Evolutionary conservation across 352 stramenopile species (phyloP), one percentile per base, ranked within the genome.

Genomic region (Proteromonas lacertae): DNA sequence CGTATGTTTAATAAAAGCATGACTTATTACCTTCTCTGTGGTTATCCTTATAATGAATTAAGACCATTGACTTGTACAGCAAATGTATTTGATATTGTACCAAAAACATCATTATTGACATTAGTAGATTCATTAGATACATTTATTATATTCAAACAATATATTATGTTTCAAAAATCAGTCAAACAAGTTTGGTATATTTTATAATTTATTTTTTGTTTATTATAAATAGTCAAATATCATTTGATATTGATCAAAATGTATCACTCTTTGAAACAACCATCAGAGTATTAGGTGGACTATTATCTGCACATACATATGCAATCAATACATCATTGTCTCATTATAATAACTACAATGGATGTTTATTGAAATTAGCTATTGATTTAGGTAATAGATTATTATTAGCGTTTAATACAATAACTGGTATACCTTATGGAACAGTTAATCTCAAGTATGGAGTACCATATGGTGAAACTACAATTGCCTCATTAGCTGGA

Each of bases 371-470:
- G 19, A 40, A 51, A 8, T 54, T 96, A 17, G 81, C 84, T 0
- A 46, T 70, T 21, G 84, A 99, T 49, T 55, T 99, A 24, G 86
- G 73, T 9, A 52, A 70, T 25, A 57, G 87, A 7, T 52, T 99
- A n/a, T 38, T 95, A 10, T 68, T 70, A 18, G 84, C 84, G 21
- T 99, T 96, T 50, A 55, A 91, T 25, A 95, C 81, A 0, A 54
- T 60, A 4, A 93, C 80, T n/a, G 56, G 51, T 1, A 74, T 96
- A 30, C 82, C 84, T 0, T 86, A 83, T 39, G 77, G 89, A 25
- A 82, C 74, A 4, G 62, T 97, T n/a, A 93, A 97, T 47, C 50
- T 97, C 17, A 47, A 69, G 2, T 33, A 51, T 38, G 69, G 69
- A 13, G 66, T 96, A 18, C 81, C 80, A 0, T 43, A 47, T 16